Percentiles rank a stretch among this genome's conserved stretches.
phyloP scores from a whole-genome alignment of 305 asterid species.

The Petunia hybrid region DNA sequence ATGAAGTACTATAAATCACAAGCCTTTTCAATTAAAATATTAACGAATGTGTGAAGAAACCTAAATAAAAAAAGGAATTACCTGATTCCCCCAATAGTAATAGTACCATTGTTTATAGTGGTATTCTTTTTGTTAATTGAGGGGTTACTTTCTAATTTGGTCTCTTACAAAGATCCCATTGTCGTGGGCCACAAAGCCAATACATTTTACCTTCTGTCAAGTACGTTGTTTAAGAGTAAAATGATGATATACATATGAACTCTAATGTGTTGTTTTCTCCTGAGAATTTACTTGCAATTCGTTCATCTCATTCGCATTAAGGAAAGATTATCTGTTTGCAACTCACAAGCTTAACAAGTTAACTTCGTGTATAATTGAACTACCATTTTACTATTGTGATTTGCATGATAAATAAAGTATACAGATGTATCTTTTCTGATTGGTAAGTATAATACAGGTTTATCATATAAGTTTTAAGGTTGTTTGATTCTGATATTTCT shows the following conservation, averaged over 20 bases:
- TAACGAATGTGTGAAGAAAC: background rate
- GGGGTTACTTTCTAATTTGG: background rate
- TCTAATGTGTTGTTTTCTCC: background rate
- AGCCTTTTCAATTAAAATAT: background rate
- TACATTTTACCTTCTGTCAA: background rate
- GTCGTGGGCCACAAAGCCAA: background rate
- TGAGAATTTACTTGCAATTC: background rate
- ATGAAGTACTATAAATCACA: too few species aligned
- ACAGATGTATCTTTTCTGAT: background rate
- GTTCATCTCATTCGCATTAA: background rate
- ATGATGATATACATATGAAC: background rate
- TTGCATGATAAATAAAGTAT: background rate
- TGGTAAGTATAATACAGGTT: background rate
- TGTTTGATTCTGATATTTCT: background rate
- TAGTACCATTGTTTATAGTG: background rate
- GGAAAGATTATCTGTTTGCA: background rate
- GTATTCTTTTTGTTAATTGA: background rate
- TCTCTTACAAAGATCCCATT: background rate
- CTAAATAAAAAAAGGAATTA: background rate
- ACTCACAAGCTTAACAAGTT: slow-evolving; percentile 13
- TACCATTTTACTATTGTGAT: background rate
- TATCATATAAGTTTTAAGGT: background rate
- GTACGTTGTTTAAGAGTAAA: background rate
- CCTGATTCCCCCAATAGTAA: background rate
- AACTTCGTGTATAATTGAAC: background rate